phyloP scores from a whole-genome alignment of 2,329 filamentous ascomycete genomes.

The Clarireedia hainanense region DNA sequence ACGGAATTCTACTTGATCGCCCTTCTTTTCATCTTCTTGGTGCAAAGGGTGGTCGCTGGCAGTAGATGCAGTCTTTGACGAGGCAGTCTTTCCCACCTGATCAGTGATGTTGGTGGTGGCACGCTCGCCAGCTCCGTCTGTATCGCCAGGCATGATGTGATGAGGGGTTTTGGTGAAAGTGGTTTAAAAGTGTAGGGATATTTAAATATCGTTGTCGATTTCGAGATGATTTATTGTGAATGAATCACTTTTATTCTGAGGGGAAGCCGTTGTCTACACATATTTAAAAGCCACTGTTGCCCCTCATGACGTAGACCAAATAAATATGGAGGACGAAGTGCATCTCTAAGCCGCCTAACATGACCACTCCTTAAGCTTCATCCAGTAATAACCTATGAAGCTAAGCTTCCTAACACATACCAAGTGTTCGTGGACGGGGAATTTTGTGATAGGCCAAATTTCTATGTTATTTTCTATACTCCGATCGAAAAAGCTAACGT shows the following conservation, averaged over 20 bases:
- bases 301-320: conserved; percentile 7
- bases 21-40: conserved; percentile 32
- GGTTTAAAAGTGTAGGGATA: background rate
- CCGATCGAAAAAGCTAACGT: background rate
- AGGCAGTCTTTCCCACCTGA: conserved; percentile 31
- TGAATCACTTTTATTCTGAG: background rate
- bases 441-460: background rate
- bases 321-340: background rate
- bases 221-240: background rate
- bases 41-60: conserved; percentile 32
- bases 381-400: background rate
- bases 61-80: conserved; percentile 30
- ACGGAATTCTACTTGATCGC: conserved; percentile 40
- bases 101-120: conserved; percentile 28
- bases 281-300: conserved; percentile 2
- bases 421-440: too few relatives aligned
- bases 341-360: background rate
- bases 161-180: background rate
- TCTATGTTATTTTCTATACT: background rate
- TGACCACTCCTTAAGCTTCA: background rate
- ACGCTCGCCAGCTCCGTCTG: conserved; percentile 31
- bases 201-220: background rate
- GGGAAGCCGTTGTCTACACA: background rate
- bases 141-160: conserved; percentile 31
- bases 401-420: too few relatives aligned